These are phyloP conservation scores for Ilyonectria mors-panacis DNA, from an alignment of 2,329 filamentous ascomycete genomes.

Conservation along the genomic window DNA sequence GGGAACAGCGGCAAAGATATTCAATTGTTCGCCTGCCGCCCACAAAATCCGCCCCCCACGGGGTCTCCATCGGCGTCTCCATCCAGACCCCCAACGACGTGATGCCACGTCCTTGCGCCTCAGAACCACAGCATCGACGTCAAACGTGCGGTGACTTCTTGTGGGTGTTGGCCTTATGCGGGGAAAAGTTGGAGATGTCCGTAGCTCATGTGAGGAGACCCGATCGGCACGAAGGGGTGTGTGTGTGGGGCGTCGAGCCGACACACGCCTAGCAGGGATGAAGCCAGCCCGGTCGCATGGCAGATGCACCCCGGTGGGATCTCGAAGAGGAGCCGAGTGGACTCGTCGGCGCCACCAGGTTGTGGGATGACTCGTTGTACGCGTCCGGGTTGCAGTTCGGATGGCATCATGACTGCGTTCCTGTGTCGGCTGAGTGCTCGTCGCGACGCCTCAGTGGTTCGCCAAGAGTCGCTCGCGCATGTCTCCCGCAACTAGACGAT, in stretches of 20 bases:
- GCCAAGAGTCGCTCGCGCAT: not conserved
- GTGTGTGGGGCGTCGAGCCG: conserved; percentile 47
- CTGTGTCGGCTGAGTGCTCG: not conserved
- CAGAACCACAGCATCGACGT: conserved; percentile 15
- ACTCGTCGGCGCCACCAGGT: conserved; percentile 8
- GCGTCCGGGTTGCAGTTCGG: not conserved
- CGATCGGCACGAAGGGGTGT: conserved; percentile 46
- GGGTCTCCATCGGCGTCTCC: conserved; percentile 28
- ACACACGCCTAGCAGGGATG: conserved; percentile 27
- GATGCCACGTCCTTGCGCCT: conserved; percentile 35
- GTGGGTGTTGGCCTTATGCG: conserved; percentile 39
- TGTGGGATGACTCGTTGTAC: conserved; percentile 15
- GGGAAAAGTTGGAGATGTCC: conserved; percentile 45
- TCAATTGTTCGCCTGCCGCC: conserved; percentile 28
- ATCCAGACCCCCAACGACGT: conserved; percentile 28
- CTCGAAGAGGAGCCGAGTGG: conserved; percentile 16
- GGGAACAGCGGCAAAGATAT: conserved; percentile 32
- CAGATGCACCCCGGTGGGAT: conserved; percentile 7
- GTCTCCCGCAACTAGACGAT: conserved; percentile 56
- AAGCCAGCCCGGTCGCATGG: conserved; percentile 27
- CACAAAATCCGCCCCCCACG: conserved; percentile 28
- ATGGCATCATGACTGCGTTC: not conserved
- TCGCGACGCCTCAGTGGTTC: not conserved
- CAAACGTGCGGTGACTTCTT: conserved; percentile 19
- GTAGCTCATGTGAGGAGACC: conserved; percentile 32